Evolutionary conservation across 805 yeast species (phyloP), one percentile per base, ranked within the genome.

Genomic region (Saccharomycopsis fodiens): DNA sequence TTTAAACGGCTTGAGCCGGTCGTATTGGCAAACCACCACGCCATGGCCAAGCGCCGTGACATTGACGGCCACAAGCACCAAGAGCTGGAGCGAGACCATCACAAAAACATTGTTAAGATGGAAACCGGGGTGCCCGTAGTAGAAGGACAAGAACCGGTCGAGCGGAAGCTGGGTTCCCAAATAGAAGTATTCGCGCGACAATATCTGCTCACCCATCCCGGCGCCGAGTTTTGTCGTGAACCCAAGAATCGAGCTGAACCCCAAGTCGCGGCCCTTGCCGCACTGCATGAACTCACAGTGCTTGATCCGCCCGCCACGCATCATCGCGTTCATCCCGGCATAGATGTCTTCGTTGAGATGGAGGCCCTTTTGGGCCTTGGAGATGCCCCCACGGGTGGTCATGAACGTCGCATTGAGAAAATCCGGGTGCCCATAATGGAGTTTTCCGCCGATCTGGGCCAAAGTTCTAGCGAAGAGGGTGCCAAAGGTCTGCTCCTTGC

Each of bases 361-460:
- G 50, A 85, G 68, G 4, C 93, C 91, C 55, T 79, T 79, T 58
- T 85, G 93, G 8, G 91, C 88, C 59, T 85, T 85, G 1, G 93
- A 84, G 21, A 84, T 87, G 46, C 94, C 94, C 27, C 94, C 94
- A 64, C 94, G 69, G 1, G 93, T 84, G 3, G 85, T 76, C 89
- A 85, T 82, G 59, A 80, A 85, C 1, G 82, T 67, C 8, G 78
- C 73, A 55, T 84, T 83, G 56, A 85, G 66, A 64, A 85, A 82
- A 64, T 85, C 94, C 29, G 94, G 94, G 60, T 85, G 94, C 5
- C 94, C 94, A 65, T 85, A 85, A 59, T 85, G 94, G 42, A 85
- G 69, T 59, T 85, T 85, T 25, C 89, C 91, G 22, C 91, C 93
- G 54, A 84, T 74, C 58, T 79, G 81, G 2, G 91, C 89, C 60